Evolutionary conservation across 176 grass and related monocot genomes (phyloP).

Genomic region (Elymus sibiricus): DNA sequence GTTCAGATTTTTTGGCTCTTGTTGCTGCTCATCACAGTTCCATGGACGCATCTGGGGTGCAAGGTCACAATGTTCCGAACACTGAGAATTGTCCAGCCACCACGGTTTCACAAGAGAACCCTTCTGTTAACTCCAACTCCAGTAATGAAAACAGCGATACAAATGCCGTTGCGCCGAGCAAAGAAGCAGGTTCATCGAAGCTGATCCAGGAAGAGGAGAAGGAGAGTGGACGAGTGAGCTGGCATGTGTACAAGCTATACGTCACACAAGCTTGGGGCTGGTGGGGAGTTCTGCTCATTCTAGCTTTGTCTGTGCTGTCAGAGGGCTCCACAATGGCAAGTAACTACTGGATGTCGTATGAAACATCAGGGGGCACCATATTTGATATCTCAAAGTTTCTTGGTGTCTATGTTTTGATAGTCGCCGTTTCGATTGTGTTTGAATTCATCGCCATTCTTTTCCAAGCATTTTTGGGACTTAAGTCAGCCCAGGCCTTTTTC

Average conservation of each 20-base stretch:
- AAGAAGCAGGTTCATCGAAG: slow-evolving; percentile 53
- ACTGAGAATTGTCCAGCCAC: background rate
- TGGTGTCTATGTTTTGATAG: slow-evolving; percentile 62
- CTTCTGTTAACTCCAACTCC: slow-evolving; percentile 13
- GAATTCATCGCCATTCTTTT: slow-evolving; percentile 45
- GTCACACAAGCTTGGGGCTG: slow-evolving; percentile 85
- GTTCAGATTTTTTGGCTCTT: slow-evolving; percentile 62
- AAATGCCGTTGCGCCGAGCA: slow-evolving; percentile 12
- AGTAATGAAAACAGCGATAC: background rate
- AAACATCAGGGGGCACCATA: slow-evolving; percentile 57
- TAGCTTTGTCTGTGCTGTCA: slow-evolving; percentile 39
- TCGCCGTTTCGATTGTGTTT: slow-evolving; percentile 41
- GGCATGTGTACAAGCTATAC: slow-evolving; percentile 69
- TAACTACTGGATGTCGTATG: slow-evolving; percentile 88
- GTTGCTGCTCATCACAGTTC: slow-evolving; percentile 86
- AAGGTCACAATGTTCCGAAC: slow-evolving; percentile 30
- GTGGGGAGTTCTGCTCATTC: slow-evolving; percentile 51
- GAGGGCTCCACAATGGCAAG: slow-evolving; percentile 68
- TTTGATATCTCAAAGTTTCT: slow-evolving; percentile 68
- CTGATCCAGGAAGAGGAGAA: slow-evolving; percentile 80
- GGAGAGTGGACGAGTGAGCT: slow-evolving; percentile 74
- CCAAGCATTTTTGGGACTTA: slow-evolving; percentile 60
- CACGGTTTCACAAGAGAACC: background rate
- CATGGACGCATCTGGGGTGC: slow-evolving; percentile 64
- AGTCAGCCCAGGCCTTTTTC: slow-evolving; percentile 77